Evolutionary conservation across 2,329 filamentous ascomycete species (phyloP).

Genomic region (Cladosporium halotolerans): DNA sequence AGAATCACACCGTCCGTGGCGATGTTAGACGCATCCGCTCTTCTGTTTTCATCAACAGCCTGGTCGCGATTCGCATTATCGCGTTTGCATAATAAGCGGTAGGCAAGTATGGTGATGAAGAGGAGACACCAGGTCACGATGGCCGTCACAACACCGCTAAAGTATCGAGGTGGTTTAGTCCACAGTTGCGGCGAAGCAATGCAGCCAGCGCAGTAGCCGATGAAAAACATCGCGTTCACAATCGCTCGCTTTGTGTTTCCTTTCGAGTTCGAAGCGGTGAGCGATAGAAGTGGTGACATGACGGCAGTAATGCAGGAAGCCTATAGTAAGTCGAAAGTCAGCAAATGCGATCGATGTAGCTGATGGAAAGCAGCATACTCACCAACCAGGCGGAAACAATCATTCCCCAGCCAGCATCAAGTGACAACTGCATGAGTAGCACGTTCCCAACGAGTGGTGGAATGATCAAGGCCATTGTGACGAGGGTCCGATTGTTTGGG

Average conservation of each 20-base stretch:
- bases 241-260: slow-evolving; percentile 47
- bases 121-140: slow-evolving; percentile 41
- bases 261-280: slow-evolving; percentile 45
- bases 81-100: slow-evolving; percentile 31
- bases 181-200: slow-evolving; percentile 46
- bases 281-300: slow-evolving; percentile 39
- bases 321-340: background rate
- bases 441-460: slow-evolving; percentile 41
- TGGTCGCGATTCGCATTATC: slow-evolving; percentile 32
- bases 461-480: slow-evolving; percentile 37
- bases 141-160: slow-evolving; percentile 41
- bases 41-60: slow-evolving; percentile 8
- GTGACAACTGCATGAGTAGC: slow-evolving; percentile 38
- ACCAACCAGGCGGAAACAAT: slow-evolving; percentile 44
- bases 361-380: background rate
- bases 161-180: slow-evolving; percentile 40
- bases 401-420: slow-evolving; percentile 41
- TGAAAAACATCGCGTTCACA: slow-evolving; percentile 46
- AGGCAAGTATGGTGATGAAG: slow-evolving; percentile 28
- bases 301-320: slow-evolving; percentile 39
- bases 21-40: background rate
- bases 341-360: background rate
- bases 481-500: slow-evolving; percentile 35
- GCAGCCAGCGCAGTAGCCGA: slow-evolving; percentile 44
- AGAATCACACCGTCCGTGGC: background rate